Evolutionary conservation across 2,329 filamentous ascomycete genomes (phyloP).

Genomic region (Aphanocladium album): DNA sequence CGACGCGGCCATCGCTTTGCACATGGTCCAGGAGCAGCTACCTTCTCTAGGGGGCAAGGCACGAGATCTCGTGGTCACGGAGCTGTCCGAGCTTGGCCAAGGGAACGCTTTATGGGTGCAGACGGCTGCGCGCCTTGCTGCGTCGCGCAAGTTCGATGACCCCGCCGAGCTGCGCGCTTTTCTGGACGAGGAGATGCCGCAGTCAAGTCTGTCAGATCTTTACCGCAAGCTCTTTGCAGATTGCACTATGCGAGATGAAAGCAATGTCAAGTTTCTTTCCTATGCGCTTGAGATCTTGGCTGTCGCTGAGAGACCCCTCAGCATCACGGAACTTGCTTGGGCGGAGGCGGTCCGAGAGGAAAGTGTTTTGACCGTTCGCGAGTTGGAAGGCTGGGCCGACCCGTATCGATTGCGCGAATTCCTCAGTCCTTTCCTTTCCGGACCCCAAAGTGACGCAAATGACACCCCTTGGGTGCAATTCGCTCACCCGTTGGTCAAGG

Average conservation of each 20-base stretch:
- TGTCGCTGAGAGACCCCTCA: slow-evolving; percentile 22
- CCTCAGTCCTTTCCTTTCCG: slow-evolving; percentile 18
- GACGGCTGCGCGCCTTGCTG: neutral
- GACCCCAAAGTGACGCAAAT: slow-evolving; percentile 12
- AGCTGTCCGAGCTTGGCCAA: slow-evolving; percentile 1
- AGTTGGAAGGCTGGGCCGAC: slow-evolving; percentile 21
- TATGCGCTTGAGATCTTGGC: slow-evolving; percentile 21
- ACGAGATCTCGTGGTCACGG: neutral
- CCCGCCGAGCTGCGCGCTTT: neutral
- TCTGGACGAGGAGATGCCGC: neutral
- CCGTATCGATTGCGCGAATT: slow-evolving; percentile 22
- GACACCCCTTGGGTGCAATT: slow-evolving; percentile 18
- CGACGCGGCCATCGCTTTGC: neutral
- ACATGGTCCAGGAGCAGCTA: neutral
- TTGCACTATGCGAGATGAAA: slow-evolving; percentile 14
- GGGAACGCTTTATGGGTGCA: slow-evolving; percentile 4
- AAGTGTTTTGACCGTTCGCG: neutral
- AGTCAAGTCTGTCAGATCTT: slow-evolving; percentile 12
- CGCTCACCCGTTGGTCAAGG: slow-evolving; percentile 18
- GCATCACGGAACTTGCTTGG: slow-evolving; percentile 27
- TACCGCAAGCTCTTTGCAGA: slow-evolving; percentile 16
- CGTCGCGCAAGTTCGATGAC: neutral
- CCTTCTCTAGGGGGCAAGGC: neutral
- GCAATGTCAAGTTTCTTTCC: slow-evolving; percentile 12
- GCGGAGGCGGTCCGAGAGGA: slow-evolving; percentile 17